Base-by-base conservation (phyloP, 257 asterid genomes). In the Voacanga thouarsii region DNA sequence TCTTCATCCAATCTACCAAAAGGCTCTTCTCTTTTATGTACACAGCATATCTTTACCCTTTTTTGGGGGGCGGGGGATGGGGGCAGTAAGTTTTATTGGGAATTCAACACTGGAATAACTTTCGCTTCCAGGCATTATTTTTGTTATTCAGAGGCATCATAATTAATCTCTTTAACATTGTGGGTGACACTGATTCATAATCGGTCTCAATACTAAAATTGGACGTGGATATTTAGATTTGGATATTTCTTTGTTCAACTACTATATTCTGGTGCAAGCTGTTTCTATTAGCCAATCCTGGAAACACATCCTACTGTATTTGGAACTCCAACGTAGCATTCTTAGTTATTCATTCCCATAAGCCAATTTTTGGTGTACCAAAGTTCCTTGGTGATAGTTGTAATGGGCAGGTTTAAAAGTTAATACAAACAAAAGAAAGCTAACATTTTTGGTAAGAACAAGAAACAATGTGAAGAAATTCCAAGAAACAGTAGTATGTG, bases 1-100 rank as follows among this genome's bases (percentile, higher is more conserved):
- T 39, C 77, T 82, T 79, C 82, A 74, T 63, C 15, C 39, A 19
- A 77, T 67, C 37, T 72, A n/a, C 75, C 71, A 12, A 56, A 43
- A 50, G 16, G 0, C 60, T 37, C 41, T 67, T 69, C 63, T 76
- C 53, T 61, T 67, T 23, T 23, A 57, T 60, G 55, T 71, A 57
- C 57, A 63, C 65, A 39, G 19, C 28, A 44, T 18, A 7, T 45
- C 68, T 12, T 14, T 28, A 3, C 11, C n/a, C 63, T 11, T 7
- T 19, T 16, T 73, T 33, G 15, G 28, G 69, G 69, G 39, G 21
- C 3, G 23, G n/a, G 59, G 8, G 55, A 12, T 26, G 7, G 28
- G 50, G 5, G 44, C 14, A n/a, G n/a, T 64, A 24, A 28, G 16
- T 21, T 67, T 7, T 23, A 67, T 67, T 24, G 23, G 23, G 30